Conservation (phyloP, 1,284 basidiomycete genomes). For the Ustilago bromivora region DNA sequence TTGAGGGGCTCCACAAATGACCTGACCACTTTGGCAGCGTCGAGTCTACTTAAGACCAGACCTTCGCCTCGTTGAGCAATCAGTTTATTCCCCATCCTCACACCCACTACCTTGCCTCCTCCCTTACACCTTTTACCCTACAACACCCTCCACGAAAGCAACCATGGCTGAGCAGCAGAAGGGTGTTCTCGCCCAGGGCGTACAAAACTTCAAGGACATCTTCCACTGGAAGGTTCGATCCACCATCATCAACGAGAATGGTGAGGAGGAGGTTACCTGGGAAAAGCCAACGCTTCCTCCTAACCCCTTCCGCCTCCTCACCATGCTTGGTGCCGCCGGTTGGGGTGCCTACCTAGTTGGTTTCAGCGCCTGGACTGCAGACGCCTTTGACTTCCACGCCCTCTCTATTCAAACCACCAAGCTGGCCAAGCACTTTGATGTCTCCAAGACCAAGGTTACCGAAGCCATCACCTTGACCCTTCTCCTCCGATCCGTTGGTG, state of each 20-base stretch:
- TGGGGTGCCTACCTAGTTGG: constrained; percentile 55
- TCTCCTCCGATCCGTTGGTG: constrained; percentile 54
- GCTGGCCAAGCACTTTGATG: constrained; percentile 45
- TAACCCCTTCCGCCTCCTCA: constrained; percentile 44
- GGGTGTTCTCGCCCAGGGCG: constrained; percentile 36
- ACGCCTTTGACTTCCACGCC: constrained; percentile 55
- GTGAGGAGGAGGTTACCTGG: constrained; percentile 39
- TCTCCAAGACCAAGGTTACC: constrained; percentile 52
- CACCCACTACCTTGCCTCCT: background rate
- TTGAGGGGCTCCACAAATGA: constrained; percentile 5
- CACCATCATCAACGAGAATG: constrained; percentile 46
- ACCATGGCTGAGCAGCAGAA: constrained; percentile 31
- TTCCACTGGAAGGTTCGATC: constrained; percentile 46
- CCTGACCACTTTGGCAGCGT: background rate
- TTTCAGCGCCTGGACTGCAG: constrained; percentile 49
- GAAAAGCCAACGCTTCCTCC: constrained; percentile 31
- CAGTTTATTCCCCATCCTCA: background rate
- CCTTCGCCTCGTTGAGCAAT: background rate
- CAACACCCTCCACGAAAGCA: background rate
- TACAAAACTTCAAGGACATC: constrained; percentile 48
- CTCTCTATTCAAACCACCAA: constrained; percentile 54
- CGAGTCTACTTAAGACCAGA: constrained; percentile 8
- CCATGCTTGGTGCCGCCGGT: constrained; percentile 28
- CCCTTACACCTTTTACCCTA: background rate
- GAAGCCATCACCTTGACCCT: constrained; percentile 54